Percentiles rank a stretch among this genome's conserved stretches.
phyloP scores from a whole-genome alignment of 1,139 yeast species.

The Saccharomyces hybrid region DNA sequence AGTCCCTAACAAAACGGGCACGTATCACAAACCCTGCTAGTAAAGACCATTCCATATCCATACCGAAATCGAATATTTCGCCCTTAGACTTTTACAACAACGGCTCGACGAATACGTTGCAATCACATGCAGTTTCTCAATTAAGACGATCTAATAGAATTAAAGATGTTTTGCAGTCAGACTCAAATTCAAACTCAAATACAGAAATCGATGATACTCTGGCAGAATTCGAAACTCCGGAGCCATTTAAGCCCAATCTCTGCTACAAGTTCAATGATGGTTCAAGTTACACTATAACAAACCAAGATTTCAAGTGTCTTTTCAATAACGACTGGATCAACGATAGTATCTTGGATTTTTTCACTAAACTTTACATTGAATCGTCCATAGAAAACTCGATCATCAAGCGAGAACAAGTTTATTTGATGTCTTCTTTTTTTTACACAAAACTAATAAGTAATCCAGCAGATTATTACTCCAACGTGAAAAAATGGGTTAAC shows the following conservation, averaged over 20 bases:
- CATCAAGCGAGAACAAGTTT: conserved; percentile 35
- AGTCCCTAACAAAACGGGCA: neutral
- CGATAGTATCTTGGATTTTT: conserved; percentile 66
- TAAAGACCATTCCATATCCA: neutral
- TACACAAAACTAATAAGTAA: conserved; percentile 53
- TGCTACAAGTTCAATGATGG: conserved; percentile 44
- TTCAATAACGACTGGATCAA: conserved; percentile 71
- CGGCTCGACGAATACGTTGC: neutral
- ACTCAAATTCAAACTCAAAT: neutral
- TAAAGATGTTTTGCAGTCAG: conserved; percentile 2
- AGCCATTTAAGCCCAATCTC: conserved; percentile 49
- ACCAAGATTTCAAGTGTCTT: conserved; percentile 59
- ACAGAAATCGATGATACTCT: conserved; percentile 45
- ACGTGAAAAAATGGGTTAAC: conserved; percentile 72
- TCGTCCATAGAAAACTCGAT: conserved; percentile 26
- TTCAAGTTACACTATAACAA: conserved; percentile 43
- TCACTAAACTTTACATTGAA: conserved; percentile 51
- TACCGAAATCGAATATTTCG: neutral
- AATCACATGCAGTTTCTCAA: conserved; percentile 6
- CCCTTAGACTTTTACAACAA: neutral
- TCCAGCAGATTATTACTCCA: conserved; percentile 43
- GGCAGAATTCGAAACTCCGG: conserved; percentile 46
- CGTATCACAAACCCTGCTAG: neutral
- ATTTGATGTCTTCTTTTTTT: conserved; percentile 78
- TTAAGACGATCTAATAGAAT: conserved; percentile 6